phyloP scores from a whole-genome alignment of 768 basidiomycete species.

The Rhizopogon roseolus region DNA sequence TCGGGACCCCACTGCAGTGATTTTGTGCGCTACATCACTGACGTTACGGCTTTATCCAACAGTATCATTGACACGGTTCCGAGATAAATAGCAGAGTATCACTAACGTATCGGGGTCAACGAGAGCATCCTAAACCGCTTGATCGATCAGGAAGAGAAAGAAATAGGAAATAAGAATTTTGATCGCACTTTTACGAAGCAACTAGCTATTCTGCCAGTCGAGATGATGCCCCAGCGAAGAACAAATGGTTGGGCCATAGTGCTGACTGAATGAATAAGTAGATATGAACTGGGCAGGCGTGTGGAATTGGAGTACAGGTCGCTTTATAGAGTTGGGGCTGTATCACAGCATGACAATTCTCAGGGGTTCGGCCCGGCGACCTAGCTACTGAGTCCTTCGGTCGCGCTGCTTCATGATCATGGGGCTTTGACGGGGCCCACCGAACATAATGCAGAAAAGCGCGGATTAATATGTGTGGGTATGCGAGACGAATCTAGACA shows the following conservation, averaged over 20 bases:
- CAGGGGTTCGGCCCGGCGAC: conserved; percentile 1
- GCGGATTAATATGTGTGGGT: too few relatives aligned
- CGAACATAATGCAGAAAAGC: too few relatives aligned
- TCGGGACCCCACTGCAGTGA: conserved; percentile 77
- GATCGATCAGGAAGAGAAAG: background rate
- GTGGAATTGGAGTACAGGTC: background rate
- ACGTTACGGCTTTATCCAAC: conserved; percentile 50
- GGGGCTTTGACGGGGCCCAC: too few relatives aligned
- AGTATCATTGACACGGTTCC: background rate
- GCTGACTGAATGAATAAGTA: conserved; percentile 8
- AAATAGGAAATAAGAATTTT: background rate
- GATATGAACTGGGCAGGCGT: background rate
- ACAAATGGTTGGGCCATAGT: conserved; percentile 29
- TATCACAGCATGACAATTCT: background rate
- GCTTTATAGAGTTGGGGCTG: too few relatives aligned
- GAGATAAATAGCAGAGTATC: conserved; percentile 9
- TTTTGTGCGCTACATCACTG: conserved; percentile 61
- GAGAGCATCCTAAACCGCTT: conserved; percentile 54
- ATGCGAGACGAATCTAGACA: too few relatives aligned
- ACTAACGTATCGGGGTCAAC: conserved; percentile 69
- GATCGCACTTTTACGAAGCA: conserved; percentile 58
- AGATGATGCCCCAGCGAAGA: conserved; percentile 84
- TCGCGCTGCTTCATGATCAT: too few relatives aligned
- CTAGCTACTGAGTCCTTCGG: too few relatives aligned
- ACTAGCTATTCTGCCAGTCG: conserved; percentile 70